Base-by-base conservation (phyloP, 305 asterid genomes). In the Fraxinus platypoda region DNA sequence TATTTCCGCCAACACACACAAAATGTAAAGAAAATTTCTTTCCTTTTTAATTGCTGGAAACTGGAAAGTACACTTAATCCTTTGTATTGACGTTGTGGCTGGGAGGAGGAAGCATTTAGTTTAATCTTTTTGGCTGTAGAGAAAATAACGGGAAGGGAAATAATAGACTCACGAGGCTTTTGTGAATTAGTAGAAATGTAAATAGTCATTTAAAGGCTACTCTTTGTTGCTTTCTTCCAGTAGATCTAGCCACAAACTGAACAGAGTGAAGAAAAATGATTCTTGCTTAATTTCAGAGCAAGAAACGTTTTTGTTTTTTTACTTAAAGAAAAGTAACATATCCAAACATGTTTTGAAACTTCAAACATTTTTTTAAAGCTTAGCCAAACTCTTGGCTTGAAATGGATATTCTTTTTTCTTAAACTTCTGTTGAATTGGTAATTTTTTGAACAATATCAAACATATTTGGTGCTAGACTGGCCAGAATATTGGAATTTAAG, bases 1-100 rank as follows among this genome's bases (percentile, higher is more conserved):
- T 91, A 77, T 88, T 95, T 95, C 90, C 97, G 99, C 85, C 98
- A 92, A 81, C 94, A 92, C 59, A 86, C 90, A 74, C 98, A 88
- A 78, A 94, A 93, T 86, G 99, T 94, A 90, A 86, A 31, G 23
- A 21, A 77, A 52, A 38, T 23, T 78, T 73, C 62, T 28, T 4
- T 79, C 78, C 30, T 25, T 52, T 52, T 17, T 17, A 5, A 52
- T 52, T 52, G 23, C 64, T 52, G 64, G 64, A 52, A 52, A 52
- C 64, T 52, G 64, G 64, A 52, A 52, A 52, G 9, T 52, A 52
- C 3, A 17, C 9, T 23, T 15, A 15, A 13, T 49, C 62, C 21
- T 49, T 13, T 49, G 62, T 17, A 43, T 9, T 15, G 21, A 49
- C 62, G 8, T 49, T 6, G 8, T 49, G 21, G 62, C 62, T 15